phyloP scores from a whole-genome alignment of 164 flowering plant species.

The Tinospora cordifolia region DNA sequence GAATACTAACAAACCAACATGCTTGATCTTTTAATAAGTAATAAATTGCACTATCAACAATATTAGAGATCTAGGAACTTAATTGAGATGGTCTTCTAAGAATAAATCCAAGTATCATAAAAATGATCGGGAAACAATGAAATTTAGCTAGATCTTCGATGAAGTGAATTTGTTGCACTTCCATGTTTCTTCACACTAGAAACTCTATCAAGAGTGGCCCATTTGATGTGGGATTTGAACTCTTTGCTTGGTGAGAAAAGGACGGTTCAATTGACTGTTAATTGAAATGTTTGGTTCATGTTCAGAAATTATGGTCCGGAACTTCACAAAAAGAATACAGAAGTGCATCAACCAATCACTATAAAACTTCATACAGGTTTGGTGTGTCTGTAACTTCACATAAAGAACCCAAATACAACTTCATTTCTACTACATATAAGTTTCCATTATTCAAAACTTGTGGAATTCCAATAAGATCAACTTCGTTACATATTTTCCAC shows the following conservation, averaged over 20 bases:
- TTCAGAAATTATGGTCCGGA: background rate
- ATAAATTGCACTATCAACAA: background rate
- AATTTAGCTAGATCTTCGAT: background rate
- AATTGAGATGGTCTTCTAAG: background rate
- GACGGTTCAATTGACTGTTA: too few relatives aligned
- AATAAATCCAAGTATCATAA: background rate
- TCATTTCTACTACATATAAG: constrained; percentile 52
- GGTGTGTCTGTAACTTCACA: constrained; percentile 42
- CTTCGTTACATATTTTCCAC: too few relatives aligned
- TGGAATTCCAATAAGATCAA: too few relatives aligned
- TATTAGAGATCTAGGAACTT: background rate
- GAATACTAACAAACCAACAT: background rate
- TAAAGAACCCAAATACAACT: constrained; percentile 44
- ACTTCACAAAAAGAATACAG: background rate
- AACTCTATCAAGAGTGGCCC: too few relatives aligned
- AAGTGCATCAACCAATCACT: too few relatives aligned
- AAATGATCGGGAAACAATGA: background rate
- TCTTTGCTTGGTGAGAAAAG: constrained; percentile 59
- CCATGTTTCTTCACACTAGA: constrained; percentile 92
- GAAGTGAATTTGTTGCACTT: constrained; percentile 60
- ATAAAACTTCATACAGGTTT: too few relatives aligned
- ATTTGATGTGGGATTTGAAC: too few relatives aligned
- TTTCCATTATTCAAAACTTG: constrained; percentile 31
- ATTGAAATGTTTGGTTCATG: background rate
- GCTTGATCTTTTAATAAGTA: background rate